Base-by-base conservation (phyloP, 306 rosid genomes). In the Fragaria vesca region DNA sequence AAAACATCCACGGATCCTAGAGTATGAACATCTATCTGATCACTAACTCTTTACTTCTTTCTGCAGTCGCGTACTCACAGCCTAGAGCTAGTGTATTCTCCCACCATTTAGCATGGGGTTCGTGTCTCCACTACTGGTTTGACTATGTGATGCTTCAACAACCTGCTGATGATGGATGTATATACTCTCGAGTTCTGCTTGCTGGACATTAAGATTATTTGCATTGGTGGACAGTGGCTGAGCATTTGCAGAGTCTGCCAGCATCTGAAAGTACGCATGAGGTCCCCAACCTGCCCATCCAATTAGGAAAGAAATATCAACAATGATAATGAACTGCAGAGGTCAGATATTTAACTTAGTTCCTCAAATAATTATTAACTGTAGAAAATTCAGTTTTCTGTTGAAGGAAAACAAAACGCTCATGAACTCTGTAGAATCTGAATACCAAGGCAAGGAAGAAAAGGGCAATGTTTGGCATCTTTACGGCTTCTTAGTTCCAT, bases 241-340 rank as follows among this genome's bases (percentile, higher is more conserved):
- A 75, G 36, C 75, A 75, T 78, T 88, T 45, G 62, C 83, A 51
- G 92, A 30, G 60, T 93, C 97, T 11, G 89, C 85, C 79, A 90
- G 74, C 93, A 89, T 90, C 83, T 81, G 92, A 76, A 93, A 90
- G 85, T 93, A 93, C 0, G 97, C 97, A 69, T 87, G 88, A 58
- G 97, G 96, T 73, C 92, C 97, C 97, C 97, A 93, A 81, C 97
- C 97, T 92, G 50, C 86, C 71, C 70, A 71, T 38, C 76, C 38
- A 76, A 74, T 66, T 47, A 4, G 43, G 46, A 70, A 15, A 45
- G 17, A n/a, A 18, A 76, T 28, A 16, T 50, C 46, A 71, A 74
- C 4, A 1, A 36, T 30, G 40, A 8, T 46, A 17, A 9, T 10
- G 0, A 9, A 24, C 11, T 40, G 47, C 52, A 57, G 28, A 73